A percentile compares a stretch with the other conserved stretches of the same genome.
These are phyloP conservation scores for Rhytidhysteron rufulum DNA, from an alignment of 2,329 filamentous ascomycete genomes.

Conservation along the genomic window DNA sequence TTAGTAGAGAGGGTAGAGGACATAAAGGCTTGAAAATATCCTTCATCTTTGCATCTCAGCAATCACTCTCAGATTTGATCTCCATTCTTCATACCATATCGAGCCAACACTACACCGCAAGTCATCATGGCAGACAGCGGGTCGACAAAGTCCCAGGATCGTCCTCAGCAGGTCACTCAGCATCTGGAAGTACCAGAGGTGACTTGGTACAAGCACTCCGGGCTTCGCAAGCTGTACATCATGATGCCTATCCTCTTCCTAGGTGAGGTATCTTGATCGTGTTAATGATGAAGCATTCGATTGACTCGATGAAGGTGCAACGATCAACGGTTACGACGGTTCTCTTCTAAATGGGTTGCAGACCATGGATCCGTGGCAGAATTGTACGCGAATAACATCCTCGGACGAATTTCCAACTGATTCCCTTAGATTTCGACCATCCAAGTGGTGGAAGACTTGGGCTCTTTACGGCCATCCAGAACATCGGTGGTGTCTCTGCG, in stretches of 20 bases:
- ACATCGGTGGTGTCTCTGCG: conserved; percentile 21
- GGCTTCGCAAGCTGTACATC: background rate
- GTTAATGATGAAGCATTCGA: background rate
- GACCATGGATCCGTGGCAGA: conserved; percentile 17
- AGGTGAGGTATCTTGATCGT: background rate
- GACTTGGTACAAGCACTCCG: background rate
- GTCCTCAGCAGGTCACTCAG: no score
- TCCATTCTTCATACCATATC: no score
- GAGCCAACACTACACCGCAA: no score
- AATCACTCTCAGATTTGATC: no score
- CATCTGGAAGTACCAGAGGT: background rate
- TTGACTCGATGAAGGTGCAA: background rate
- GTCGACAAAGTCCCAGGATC: no score
- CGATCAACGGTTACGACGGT: conserved; percentile 5
- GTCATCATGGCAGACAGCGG: no score
- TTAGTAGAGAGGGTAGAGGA: no score
- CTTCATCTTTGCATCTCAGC: no score
- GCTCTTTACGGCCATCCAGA: conserved; percentile 21
- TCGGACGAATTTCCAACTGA: background rate
- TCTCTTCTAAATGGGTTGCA: conserved; percentile 25
- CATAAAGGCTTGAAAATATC: no score
- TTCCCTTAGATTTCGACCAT: conserved; percentile 17
- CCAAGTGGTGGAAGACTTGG: conserved; percentile 16
- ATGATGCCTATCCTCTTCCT: background rate
- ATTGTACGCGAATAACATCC: conserved; percentile 10